Percentiles rank a stretch among this genome's conserved stretches.
phyloP scores from a whole-genome alignment of 306 rosid genomes.

The Abrus pulchellus region DNA sequence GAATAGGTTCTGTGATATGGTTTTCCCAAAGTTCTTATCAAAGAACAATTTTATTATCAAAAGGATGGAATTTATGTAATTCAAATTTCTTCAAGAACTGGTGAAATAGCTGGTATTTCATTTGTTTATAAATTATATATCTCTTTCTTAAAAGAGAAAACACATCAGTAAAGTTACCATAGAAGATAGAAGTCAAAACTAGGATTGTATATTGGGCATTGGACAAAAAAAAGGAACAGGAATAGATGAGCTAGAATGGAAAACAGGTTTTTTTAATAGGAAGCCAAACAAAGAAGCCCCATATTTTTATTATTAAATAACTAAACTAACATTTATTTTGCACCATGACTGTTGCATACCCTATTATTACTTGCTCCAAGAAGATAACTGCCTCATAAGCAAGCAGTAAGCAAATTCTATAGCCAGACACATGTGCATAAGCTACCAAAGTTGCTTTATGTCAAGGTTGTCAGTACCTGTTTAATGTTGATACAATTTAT shows the following conservation, averaged over 20 bases:
- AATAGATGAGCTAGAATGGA: not conserved
- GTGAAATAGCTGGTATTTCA: conserved; percentile 8
- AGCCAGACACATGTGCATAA: not conserved
- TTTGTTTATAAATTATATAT: not conserved
- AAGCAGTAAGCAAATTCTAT: not conserved
- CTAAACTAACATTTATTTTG: not conserved
- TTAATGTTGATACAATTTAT: conserved; percentile 13
- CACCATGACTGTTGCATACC: not conserved
- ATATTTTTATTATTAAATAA: not conserved
- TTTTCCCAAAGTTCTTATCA: not conserved
- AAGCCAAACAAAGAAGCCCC: too few relatives aligned
- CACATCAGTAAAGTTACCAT: too few relatives aligned
- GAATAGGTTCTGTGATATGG: too few relatives aligned
- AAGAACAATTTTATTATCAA: not conserved
- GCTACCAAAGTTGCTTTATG: not conserved
- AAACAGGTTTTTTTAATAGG: not conserved
- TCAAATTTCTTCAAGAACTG: conserved; percentile 14
- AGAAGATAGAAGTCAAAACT: not conserved
- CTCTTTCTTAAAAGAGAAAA: too few relatives aligned
- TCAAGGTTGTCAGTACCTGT: not conserved
- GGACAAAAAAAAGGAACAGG: not conserved
- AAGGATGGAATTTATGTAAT: conserved; percentile 18
- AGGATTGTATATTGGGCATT: not conserved
- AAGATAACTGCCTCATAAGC: not conserved
- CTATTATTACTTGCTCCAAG: not conserved